A percentile compares a stretch with the other conserved stretches of the same genome.
These are phyloP conservation scores for Aspergillus fumigatus DNA, from an alignment of 2,329 filamentous ascomycete species.

Conservation along the genomic window DNA sequence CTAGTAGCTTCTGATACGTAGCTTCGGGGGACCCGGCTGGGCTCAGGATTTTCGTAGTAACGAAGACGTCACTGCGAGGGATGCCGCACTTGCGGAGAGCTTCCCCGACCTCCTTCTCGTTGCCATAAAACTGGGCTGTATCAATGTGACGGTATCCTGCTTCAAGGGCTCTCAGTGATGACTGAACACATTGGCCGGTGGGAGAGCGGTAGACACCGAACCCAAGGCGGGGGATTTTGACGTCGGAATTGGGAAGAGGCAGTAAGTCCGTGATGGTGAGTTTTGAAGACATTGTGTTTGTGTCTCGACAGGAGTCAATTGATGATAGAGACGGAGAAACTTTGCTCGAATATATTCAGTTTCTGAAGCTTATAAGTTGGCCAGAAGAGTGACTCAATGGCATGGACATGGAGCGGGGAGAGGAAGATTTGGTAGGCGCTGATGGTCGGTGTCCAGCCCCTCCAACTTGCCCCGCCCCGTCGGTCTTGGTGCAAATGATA, in stretches of 20 bases:
- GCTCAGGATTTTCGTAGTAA: slow-evolving; percentile 66
- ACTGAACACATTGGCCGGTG: slow-evolving; percentile 50
- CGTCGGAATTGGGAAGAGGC: slow-evolving; percentile 46
- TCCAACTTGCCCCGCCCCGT: slow-evolving; percentile 11
- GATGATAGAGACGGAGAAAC: neutral
- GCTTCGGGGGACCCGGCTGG: slow-evolving; percentile 51
- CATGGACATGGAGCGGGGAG: slow-evolving; percentile 8
- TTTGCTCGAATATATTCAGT: neutral
- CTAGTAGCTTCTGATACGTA: slow-evolving; percentile 55
- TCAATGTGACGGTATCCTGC: slow-evolving; percentile 53
- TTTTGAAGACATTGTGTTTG: slow-evolving; percentile 28
- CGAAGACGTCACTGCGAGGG: slow-evolving; percentile 53
- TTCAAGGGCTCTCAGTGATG: slow-evolving; percentile 54
- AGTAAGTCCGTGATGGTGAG: slow-evolving; percentile 47
- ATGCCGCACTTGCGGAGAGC: slow-evolving; percentile 57
- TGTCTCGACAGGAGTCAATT: neutral
- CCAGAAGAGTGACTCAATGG: neutral
- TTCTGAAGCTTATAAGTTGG: neutral
- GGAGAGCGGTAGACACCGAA: slow-evolving; percentile 67
- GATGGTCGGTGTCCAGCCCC: neutral
- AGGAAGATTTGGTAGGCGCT: slow-evolving; percentile 8
- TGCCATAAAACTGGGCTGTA: slow-evolving; percentile 64
- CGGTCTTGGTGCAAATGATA: slow-evolving; percentile 12
- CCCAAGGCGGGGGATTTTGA: slow-evolving; percentile 61
- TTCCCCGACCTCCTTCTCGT: slow-evolving; percentile 63